Evolutionary conservation across 306 rosid genomes (phyloP).

Genomic region (Rubus idaeus): DNA sequence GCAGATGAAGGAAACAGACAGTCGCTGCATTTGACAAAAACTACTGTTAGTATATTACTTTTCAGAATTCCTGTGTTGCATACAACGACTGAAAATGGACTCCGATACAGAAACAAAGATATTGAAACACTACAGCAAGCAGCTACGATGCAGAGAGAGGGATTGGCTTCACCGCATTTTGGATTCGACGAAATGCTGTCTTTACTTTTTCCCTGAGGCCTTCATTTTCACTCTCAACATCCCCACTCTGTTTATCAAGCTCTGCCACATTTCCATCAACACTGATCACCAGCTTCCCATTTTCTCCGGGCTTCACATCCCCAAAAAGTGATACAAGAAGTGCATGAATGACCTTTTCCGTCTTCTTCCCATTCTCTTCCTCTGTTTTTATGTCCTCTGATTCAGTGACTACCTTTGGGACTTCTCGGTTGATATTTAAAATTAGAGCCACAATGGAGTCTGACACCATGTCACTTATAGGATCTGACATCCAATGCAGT

Average conservation of each 20-base stretch:
- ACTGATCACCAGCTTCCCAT: slow-evolving; percentile 74
- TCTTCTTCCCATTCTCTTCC: slow-evolving; percentile 72
- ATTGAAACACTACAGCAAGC: neutral
- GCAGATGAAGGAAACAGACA: neutral
- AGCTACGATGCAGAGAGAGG: slow-evolving; percentile 57
- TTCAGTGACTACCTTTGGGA: slow-evolving; percentile 68
- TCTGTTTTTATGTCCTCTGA: slow-evolving; percentile 58
- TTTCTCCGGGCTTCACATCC: slow-evolving; percentile 74
- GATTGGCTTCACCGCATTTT: slow-evolving; percentile 75
- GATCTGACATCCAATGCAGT: slow-evolving; percentile 88
- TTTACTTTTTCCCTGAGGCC: slow-evolving; percentile 83
- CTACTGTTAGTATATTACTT: neutral
- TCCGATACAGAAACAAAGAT: neutral
- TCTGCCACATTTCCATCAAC: slow-evolving; percentile 77
- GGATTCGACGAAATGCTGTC: slow-evolving; percentile 70
- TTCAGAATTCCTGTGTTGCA: neutral
- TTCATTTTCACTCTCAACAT: slow-evolving; percentile 81
- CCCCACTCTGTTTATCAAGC: slow-evolving; percentile 82
- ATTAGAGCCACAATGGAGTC: slow-evolving; percentile 82
- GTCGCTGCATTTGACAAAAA: neutral
- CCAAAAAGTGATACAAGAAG: slow-evolving; percentile 85
- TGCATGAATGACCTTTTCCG: slow-evolving; percentile 68
- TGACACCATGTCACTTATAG: slow-evolving; percentile 86
- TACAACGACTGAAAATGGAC: neutral
- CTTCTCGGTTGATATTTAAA: slow-evolving; percentile 65